These are phyloP conservation scores for Rhodocollybia butyracea DNA, from an alignment of 768 basidiomycete genomes.

Conservation along the genomic window DNA sequence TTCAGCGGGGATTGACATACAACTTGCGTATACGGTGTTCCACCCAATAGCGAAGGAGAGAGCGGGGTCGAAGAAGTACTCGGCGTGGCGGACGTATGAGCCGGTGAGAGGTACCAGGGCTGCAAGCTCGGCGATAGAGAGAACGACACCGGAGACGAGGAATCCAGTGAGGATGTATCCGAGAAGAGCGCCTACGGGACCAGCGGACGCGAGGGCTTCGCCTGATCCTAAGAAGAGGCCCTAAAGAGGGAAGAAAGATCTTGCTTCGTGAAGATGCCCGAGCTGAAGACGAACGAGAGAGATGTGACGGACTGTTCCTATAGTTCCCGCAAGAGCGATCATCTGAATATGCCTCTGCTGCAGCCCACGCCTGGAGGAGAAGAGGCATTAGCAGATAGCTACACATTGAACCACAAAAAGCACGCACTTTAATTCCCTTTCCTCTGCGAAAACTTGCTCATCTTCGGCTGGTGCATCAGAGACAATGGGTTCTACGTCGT, in stretches of 20 bases:
- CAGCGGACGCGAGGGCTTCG: slow-evolving; percentile 43
- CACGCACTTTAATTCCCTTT: slow-evolving; percentile 2
- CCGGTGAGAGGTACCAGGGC: slow-evolving; percentile 33
- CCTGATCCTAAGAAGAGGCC: slow-evolving; percentile 60
- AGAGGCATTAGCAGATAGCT: not conserved
- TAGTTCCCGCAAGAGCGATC: slow-evolving; percentile 12
- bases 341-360: slow-evolving; percentile 9
- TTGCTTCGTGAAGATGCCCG: not conserved
- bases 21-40: slow-evolving; percentile 43
- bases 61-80: slow-evolving; percentile 50
- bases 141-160: slow-evolving; percentile 28
- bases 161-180: slow-evolving; percentile 44
- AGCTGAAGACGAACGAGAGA: not conserved
- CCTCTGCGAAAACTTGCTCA: not conserved
- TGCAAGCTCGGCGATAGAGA: slow-evolving; percentile 37
- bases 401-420: not conserved
- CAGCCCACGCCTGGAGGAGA: not conserved
- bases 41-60: slow-evolving; percentile 42
- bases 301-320: slow-evolving; percentile 9
- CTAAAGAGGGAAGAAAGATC: not conserved
- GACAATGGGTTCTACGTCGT: not conserved
- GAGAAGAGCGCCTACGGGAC: slow-evolving; percentile 50
- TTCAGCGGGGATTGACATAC: slow-evolving; percentile 46
- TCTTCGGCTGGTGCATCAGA: not conserved
- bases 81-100: slow-evolving; percentile 50